Evolutionary conservation across 495 filamentous ascomycete species (phyloP).

Genomic region (Aspergillus cristatus): DNA sequence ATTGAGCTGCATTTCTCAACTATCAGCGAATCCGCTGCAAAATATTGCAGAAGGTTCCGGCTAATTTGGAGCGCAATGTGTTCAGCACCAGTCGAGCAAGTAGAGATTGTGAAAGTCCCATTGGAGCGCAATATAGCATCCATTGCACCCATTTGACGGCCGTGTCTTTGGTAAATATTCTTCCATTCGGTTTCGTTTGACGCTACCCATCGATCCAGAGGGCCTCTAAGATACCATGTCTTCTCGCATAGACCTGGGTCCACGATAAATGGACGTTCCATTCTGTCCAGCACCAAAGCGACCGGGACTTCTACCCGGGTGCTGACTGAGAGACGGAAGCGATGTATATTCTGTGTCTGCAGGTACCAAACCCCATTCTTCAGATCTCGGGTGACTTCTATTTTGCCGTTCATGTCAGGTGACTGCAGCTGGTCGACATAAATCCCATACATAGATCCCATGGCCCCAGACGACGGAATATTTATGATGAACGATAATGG

Average conservation of each 20-base stretch:
- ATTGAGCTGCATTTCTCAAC: constrained; percentile 6
- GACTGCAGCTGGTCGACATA: constrained; percentile 35
- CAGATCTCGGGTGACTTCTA: constrained; percentile 17
- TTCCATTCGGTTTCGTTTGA: constrained; percentile 15
- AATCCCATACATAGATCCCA: constrained; percentile 41
- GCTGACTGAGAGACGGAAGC: constrained; percentile 22
- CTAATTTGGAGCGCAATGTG: constrained; percentile 44
- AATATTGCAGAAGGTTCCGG: constrained; percentile 52
- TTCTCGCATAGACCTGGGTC: constrained; percentile 1
- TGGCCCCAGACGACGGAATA: constrained; percentile 40
- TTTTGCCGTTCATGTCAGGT: constrained; percentile 35
- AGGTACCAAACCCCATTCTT: constrained; percentile 18
- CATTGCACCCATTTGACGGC: constrained; percentile 41
- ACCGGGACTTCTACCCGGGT: constrained; percentile 5
- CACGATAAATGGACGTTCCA: constrained; percentile 4
- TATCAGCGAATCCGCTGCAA: constrained; percentile 45
- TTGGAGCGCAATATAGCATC: constrained; percentile 40
- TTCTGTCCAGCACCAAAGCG: constrained; percentile 17
- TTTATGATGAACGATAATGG: constrained; percentile 34
- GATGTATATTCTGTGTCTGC: constrained; percentile 28
- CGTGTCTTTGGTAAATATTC: constrained; percentile 18
- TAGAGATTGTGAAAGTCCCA: constrained; percentile 35
- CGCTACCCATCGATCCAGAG: constrained; percentile 11
- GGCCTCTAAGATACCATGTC: constrained; percentile 9
- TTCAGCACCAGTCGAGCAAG: constrained; percentile 16